These are phyloP conservation scores for Linnemannia schmuckeri DNA, from an alignment of 192 early-diverging fungal genomes.

Conservation along the genomic window DNA sequence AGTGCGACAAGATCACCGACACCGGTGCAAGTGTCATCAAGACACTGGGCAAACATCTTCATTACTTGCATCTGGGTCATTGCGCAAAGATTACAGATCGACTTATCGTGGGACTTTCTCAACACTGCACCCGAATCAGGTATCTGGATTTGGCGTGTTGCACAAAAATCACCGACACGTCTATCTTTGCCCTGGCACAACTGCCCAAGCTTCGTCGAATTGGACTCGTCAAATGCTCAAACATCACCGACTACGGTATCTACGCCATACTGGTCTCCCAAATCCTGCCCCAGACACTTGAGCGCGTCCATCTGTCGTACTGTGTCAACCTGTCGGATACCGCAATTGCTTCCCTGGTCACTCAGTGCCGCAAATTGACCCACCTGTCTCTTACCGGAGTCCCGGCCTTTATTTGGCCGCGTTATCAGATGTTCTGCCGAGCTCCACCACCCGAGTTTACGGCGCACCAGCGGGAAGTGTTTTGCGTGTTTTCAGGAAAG, in stretches of 20 bases:
- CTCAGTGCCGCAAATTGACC: constrained; percentile 60
- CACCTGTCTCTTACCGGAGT: constrained; percentile 71
- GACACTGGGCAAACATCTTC: constrained; percentile 65
- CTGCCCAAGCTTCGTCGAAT: constrained; percentile 68
- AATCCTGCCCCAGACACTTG: constrained; percentile 57
- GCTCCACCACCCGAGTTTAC: constrained; percentile 67
- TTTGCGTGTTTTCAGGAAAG: constrained; percentile 72
- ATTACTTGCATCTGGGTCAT: constrained; percentile 71
- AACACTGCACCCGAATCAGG: constrained; percentile 65
- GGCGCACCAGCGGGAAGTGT: constrained; percentile 64
- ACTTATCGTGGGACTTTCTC: constrained; percentile 59
- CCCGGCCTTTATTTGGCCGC: constrained; percentile 59
- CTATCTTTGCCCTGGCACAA: constrained; percentile 65
- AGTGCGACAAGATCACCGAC: constrained; percentile 70
- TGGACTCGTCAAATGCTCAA: constrained; percentile 71
- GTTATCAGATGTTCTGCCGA: constrained; percentile 64
- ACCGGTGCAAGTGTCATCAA: constrained; percentile 61
- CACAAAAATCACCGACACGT: constrained; percentile 61
- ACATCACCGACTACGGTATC: constrained; percentile 68
- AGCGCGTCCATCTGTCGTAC: constrained; percentile 70
- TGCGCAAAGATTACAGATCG: constrained; percentile 64
- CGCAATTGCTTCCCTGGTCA: constrained; percentile 62
- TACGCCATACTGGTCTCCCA: constrained; percentile 59
- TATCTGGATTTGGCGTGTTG: constrained; percentile 72
- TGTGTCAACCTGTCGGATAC: constrained; percentile 61